phyloP scores from a whole-genome alignment of 108 stramenopile species.

The Halocafeteria seosinensis region DNA sequence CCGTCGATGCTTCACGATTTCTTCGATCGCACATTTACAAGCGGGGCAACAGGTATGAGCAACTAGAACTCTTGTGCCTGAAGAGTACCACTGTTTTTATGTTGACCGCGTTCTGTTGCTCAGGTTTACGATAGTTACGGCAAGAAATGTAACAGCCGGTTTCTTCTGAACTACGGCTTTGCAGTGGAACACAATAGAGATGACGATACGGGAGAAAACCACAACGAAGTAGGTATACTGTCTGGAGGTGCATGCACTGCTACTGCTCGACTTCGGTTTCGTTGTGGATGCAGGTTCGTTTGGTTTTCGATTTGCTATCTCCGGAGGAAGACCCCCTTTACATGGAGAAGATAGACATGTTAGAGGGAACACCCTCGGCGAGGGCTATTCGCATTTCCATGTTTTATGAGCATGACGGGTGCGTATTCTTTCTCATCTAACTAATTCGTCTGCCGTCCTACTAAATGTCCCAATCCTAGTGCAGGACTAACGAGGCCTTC shows the following conservation, averaged over 20 bases:
- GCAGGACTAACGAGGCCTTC: slow-evolving; percentile 24
- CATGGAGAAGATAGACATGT: too few relatives aligned
- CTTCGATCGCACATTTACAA: slow-evolving; percentile 34
- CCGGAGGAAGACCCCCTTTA: too few relatives aligned
- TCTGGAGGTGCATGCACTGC: not conserved
- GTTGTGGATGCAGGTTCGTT: not conserved
- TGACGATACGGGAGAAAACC: slow-evolving; percentile 76
- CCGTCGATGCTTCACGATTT: slow-evolving; percentile 83
- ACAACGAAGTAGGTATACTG: slow-evolving; percentile 81
- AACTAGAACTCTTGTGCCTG: too few relatives aligned
- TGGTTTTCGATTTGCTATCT: not conserved
- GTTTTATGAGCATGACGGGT: too few relatives aligned
- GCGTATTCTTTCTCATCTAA: too few relatives aligned
- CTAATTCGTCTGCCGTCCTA: too few relatives aligned
- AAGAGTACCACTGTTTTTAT: too few relatives aligned
- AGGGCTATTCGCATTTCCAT: too few relatives aligned
- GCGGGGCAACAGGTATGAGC: slow-evolving; percentile 64
- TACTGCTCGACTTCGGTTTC: not conserved
- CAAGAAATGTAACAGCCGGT: slow-evolving; percentile 98
- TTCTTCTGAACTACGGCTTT: slow-evolving; percentile 98
- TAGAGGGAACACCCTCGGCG: too few relatives aligned
- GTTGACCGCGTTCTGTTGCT: too few relatives aligned
- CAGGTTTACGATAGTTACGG: slow-evolving; percentile 98
- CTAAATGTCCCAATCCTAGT: slow-evolving; percentile 14
- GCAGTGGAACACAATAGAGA: slow-evolving; percentile 89